A percentile compares a stretch with the other conserved stretches of the same genome.
These are phyloP conservation scores for Tuber microsphaerosporum DNA, from an alignment of 495 filamentous ascomycete species.

Conservation along the genomic window DNA sequence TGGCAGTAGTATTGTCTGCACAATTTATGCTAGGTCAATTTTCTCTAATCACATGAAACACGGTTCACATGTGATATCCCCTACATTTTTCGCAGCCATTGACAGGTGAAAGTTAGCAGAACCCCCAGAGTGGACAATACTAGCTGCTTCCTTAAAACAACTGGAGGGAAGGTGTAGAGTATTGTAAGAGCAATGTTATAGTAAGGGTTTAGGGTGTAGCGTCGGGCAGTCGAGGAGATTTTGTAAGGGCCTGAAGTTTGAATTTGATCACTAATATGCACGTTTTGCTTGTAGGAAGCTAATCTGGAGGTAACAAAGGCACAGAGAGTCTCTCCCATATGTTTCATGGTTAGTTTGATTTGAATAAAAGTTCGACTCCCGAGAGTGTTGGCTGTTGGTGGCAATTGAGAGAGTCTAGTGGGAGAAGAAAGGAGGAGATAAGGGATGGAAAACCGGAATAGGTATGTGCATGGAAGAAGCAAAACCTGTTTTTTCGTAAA, in stretches of 20 bases:
- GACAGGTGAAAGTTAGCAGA: slow-evolving; percentile 46
- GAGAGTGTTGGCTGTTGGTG: too few species aligned
- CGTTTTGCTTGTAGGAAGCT: neutral
- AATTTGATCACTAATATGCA: too few species aligned
- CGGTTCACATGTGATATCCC: slow-evolving; percentile 44
- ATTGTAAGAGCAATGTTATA: slow-evolving; percentile 45
- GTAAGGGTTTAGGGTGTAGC: slow-evolving; percentile 47
- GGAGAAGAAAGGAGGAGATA: too few species aligned
- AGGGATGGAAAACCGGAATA: too few species aligned
- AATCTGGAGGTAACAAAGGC: too few species aligned
- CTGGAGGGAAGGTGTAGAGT: slow-evolving; percentile 42
- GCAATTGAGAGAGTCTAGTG: too few species aligned
- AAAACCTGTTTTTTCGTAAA: too few species aligned
- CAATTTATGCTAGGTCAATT: slow-evolving; percentile 43
- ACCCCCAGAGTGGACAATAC: slow-evolving; percentile 43
- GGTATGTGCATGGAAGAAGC: too few species aligned
- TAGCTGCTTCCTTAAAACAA: slow-evolving; percentile 40
- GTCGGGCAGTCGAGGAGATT: slow-evolving; percentile 46
- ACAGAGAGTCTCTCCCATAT: too few species aligned
- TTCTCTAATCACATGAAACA: slow-evolving; percentile 47
- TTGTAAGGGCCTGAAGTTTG: slow-evolving; percentile 43
- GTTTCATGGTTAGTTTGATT: slow-evolving; percentile 2
- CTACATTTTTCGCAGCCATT: slow-evolving; percentile 45
- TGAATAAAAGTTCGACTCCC: too few species aligned
- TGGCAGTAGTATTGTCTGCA: slow-evolving; percentile 41